Evolutionary conservation across 805 yeast genomes (phyloP), one percentile per base, ranked within the genome.

Genomic region (Starmera dryadoides): DNA sequence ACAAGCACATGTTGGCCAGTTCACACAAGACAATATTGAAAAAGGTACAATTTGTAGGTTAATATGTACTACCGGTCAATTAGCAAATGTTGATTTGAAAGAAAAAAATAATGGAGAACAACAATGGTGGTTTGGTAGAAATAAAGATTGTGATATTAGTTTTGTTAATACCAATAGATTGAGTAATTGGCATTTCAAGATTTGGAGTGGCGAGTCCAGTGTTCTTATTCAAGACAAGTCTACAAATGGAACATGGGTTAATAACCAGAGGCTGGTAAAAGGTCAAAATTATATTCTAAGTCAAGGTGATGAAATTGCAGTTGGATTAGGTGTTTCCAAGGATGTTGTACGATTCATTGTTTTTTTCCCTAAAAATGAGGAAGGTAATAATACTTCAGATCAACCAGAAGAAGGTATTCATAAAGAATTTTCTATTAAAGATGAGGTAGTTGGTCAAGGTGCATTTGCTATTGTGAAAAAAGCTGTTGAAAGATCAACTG

Each of bases 381-480:
- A 21, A 15, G 16, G 17, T n/a, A 43, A 40, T 22, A 35, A 41
- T 20, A 31, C 42, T 41, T 36, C 60, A 49, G 42, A 39, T 9
- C 28, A 25, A 3, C 18, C 31, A 5, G 49, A 52, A 20, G 47
- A 38, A 21, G 88, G 89, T 1, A 78, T 86, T 10, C 69, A 71
- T 50, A 75, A 73, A 42, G 78, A 82, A 52, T 93, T 81, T 59
- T 82, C 86, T 12, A 77, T 91, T 17, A 75, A 81, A 42, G 86
- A 82, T 55, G 95, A 85, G 52, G 80, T 86, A 14, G 85, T 91
- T 2, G 98, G 98, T 1, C 93, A 87, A 51, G 98, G 98, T n/a
- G 98, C 98, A 9, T 91, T 91, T 71, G 98, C 98, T 6, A 84
- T 89, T 2, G 98, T 93, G 22, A 82, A 87, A 48, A 86, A 86